Evolutionary conservation across 345 rosid genomes (phyloP).

Genomic region (Pelargonium nanum): DNA sequence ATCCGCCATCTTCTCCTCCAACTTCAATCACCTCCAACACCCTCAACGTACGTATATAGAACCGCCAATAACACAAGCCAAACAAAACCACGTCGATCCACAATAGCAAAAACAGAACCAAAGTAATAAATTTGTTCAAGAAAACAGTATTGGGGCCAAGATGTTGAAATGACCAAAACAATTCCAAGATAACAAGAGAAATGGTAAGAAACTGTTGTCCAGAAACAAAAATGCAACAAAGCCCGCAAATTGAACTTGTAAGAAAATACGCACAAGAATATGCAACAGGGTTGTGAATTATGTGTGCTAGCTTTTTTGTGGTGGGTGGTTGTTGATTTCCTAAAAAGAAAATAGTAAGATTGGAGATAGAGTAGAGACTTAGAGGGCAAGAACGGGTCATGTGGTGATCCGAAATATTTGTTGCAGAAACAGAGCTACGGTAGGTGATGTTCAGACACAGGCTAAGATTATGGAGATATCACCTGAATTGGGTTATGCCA

Average conservation of each 20-base stretch:
- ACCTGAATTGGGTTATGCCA: neutral
- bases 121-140: too few relatives aligned
- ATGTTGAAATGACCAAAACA: neutral
- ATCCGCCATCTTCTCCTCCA: neutral
- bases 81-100: too few relatives aligned
- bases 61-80: too few relatives aligned
- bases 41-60: too few relatives aligned
- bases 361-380: neutral
- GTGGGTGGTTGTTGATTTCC: too few relatives aligned
- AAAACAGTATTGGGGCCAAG: neutral
- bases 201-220: constrained; percentile 1
- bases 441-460: too few relatives aligned
- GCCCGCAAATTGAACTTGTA: neutral
- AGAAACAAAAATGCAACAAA: constrained; percentile 9
- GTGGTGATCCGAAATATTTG: constrained; percentile 13
- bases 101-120: too few relatives aligned
- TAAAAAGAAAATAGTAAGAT: neutral
- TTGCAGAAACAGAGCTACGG: neutral
- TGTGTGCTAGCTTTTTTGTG: neutral
- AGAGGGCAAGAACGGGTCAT: constrained; percentile 11
- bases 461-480: neutral
- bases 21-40: neutral
- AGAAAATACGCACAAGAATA: neutral
- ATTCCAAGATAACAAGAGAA: neutral
- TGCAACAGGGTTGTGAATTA: neutral